phyloP scores from a whole-genome alignment of 208 protist genomes.

The Leptomonas pyrrhocoris region DNA sequence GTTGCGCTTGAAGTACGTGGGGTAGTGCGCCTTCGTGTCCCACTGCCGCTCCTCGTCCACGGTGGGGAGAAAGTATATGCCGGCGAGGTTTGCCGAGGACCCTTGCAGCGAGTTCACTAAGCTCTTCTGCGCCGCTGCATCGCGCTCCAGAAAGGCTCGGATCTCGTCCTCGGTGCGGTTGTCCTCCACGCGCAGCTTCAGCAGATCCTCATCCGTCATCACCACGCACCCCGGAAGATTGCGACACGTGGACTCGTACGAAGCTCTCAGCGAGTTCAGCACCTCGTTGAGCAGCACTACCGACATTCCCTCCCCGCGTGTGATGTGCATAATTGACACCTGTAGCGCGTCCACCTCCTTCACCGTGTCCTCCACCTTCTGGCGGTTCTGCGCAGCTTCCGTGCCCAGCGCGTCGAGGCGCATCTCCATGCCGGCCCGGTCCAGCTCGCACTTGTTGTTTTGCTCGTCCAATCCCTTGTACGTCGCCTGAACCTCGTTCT shows the following conservation, averaged over 20 bases:
- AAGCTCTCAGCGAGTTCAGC: constrained; percentile 12
- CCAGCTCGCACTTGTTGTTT: constrained; percentile 21
- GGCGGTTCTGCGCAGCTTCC: not conserved
- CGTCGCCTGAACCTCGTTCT: not conserved
- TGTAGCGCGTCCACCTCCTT: constrained; percentile 26
- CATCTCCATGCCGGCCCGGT: not conserved
- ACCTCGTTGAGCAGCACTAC: constrained; percentile 24
- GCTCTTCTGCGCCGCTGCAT: constrained; percentile 15
- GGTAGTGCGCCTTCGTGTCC: constrained; percentile 1
- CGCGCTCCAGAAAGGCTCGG: constrained; percentile 15
- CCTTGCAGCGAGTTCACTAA: constrained; percentile 9
- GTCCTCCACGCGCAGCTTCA: constrained; percentile 23
- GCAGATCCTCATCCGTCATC: constrained; percentile 27
- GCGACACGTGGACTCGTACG: constrained; percentile 20
- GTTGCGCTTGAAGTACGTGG: constrained; percentile 33
- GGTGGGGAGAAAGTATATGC: constrained; percentile 19
- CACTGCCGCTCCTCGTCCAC: constrained; percentile 13
- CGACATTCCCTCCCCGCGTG: constrained; percentile 25
- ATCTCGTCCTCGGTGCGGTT: constrained; percentile 17
- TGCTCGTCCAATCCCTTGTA: constrained; percentile 24
- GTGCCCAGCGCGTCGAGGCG: constrained; percentile 5
- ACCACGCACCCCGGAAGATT: constrained; percentile 24
- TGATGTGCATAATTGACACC: constrained; percentile 22
- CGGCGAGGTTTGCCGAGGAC: constrained; percentile 1
- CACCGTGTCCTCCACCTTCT: constrained; percentile 18